Evolutionary conservation across 805 yeast genomes (phyloP).

Genomic region (Ogataea pignaliae): DNA sequence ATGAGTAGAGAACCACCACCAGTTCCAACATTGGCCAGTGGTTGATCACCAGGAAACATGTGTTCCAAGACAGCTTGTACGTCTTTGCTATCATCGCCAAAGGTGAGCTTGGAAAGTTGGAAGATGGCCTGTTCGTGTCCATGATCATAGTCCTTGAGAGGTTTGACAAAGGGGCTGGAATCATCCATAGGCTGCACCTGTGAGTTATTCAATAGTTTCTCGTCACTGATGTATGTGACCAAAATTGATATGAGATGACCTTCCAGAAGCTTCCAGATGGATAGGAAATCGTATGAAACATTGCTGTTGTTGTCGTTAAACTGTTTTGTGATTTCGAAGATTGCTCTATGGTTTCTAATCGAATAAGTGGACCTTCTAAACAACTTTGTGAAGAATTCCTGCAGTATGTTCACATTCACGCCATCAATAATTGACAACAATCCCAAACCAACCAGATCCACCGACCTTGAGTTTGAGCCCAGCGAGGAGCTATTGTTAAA

Average conservation of each 20-base stretch:
- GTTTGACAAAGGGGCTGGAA: constrained; percentile 20
- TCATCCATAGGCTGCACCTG: constrained; percentile 10
- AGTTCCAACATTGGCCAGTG: constrained; percentile 17
- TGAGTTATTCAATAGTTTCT: constrained; percentile 22
- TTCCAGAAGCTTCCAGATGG: constrained; percentile 43
- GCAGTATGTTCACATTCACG: constrained; percentile 42
- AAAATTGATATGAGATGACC: constrained; percentile 36
- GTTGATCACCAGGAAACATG: constrained; percentile 58
- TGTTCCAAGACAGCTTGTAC: constrained; percentile 47
- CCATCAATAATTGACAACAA: constrained; percentile 17
- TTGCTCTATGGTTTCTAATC: constrained; percentile 65
- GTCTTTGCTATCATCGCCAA: constrained; percentile 32
- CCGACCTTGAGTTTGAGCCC: constrained; percentile 2
- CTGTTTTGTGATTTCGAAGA: constrained; percentile 49
- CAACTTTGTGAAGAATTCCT: constrained; percentile 68
- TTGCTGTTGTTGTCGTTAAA: constrained; percentile 4
- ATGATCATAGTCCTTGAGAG: constrained; percentile 19
- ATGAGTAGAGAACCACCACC: constrained; percentile 42
- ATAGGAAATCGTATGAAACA: constrained; percentile 17
- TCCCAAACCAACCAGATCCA: constrained; percentile 13
- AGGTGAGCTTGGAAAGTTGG: constrained; percentile 31
- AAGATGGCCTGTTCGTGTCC: constrained; percentile 25
- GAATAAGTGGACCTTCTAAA: constrained; percentile 59
- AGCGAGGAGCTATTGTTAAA: constrained; percentile 10
- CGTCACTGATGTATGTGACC: constrained; percentile 35